phyloP scores from a whole-genome alignment of 1,284 basidiomycete species.

The Schizophyllum amplum region DNA sequence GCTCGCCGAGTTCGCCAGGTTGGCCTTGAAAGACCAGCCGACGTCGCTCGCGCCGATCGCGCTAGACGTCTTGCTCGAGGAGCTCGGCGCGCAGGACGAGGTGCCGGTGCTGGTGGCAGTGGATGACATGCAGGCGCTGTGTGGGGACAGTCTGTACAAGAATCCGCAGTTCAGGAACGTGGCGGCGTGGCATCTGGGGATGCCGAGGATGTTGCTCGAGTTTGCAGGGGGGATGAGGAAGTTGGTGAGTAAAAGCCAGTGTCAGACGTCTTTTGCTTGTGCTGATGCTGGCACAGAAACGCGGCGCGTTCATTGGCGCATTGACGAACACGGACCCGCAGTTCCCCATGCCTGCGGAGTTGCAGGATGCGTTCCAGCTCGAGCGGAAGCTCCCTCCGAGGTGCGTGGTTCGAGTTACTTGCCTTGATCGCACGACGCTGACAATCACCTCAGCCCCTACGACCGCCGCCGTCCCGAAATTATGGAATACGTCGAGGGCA shows the following conservation, averaged over 20 bases:
- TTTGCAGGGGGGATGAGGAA: conserved; percentile 60
- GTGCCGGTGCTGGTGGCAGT: conserved; percentile 81
- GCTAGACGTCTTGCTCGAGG: conserved; percentile 58
- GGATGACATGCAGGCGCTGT: conserved; percentile 78
- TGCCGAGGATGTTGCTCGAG: conserved; percentile 75
- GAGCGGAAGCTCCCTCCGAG: background rate
- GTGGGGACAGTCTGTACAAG: conserved; percentile 65
- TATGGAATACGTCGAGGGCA: conserved; percentile 43
- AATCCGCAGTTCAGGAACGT: conserved; percentile 71
- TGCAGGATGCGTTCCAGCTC: conserved; percentile 46
- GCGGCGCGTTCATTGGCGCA: conserved; percentile 63
- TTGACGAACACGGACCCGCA: conserved; percentile 47
- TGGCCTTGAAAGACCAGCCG: conserved; percentile 42
- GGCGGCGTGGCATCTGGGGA: conserved; percentile 73
- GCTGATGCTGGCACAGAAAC: too few relatives aligned
- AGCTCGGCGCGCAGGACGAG: conserved; percentile 63
- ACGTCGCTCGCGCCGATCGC: conserved; percentile 46
- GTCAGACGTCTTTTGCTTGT: too few relatives aligned
- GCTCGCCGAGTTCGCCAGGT: conserved; percentile 49
- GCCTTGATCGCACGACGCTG: background rate
- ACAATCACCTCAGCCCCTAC: conserved; percentile 34
- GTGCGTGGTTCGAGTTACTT: background rate
- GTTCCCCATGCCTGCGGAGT: conserved; percentile 48
- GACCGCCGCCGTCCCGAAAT: conserved; percentile 36
- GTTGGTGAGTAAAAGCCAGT: too few relatives aligned